These are phyloP conservation scores for Mycena indigotica DNA, from an alignment of 768 basidiomycete genomes.

Conservation along the genomic window DNA sequence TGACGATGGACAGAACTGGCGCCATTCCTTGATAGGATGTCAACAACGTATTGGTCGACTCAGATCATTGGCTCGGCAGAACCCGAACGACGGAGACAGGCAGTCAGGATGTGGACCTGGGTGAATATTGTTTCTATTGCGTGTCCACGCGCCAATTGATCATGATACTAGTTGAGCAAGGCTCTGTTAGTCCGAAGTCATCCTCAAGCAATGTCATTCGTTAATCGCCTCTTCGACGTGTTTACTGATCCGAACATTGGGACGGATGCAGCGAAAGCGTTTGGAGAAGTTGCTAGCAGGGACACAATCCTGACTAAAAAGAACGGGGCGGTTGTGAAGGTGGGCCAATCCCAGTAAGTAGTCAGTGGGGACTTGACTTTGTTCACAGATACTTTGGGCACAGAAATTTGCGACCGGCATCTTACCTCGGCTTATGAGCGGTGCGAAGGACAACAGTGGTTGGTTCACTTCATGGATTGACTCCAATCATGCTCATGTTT, in stretches of 20 bases:
- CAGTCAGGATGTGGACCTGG: conserved; percentile 69
- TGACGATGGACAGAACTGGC: conserved; percentile 42
- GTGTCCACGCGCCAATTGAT: too few species aligned
- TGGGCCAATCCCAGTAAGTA: conserved; percentile 33
- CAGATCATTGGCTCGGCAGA: conserved; percentile 43
- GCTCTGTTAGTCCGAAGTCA: conserved; percentile 80
- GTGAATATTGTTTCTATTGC: conserved; percentile 47
- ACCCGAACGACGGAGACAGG: conserved; percentile 46
- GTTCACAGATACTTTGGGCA: conserved; percentile 64
- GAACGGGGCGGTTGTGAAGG: conserved; percentile 79
- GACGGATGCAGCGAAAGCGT: conserved; percentile 72
- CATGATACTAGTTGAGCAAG: conserved; percentile 73
- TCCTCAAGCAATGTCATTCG: conserved; percentile 52
- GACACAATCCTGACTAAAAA: conserved; percentile 73
- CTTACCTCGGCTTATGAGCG: conserved; percentile 73
- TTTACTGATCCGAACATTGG: conserved; percentile 68
- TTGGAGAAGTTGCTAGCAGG: conserved; percentile 65
- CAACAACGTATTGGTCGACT: conserved; percentile 51
- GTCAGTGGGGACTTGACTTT: neutral
- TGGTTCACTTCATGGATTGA: conserved; percentile 22
- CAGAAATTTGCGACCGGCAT: conserved; percentile 75
- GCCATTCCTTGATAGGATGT: conserved; percentile 44
- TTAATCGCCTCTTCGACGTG: conserved; percentile 67
- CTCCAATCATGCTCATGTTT: neutral
- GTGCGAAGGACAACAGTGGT: conserved; percentile 62